These are phyloP conservation scores for Lodderomyces parapsilosis DNA, from an alignment of 1,139 yeast genomes.

Conservation along the genomic window DNA sequence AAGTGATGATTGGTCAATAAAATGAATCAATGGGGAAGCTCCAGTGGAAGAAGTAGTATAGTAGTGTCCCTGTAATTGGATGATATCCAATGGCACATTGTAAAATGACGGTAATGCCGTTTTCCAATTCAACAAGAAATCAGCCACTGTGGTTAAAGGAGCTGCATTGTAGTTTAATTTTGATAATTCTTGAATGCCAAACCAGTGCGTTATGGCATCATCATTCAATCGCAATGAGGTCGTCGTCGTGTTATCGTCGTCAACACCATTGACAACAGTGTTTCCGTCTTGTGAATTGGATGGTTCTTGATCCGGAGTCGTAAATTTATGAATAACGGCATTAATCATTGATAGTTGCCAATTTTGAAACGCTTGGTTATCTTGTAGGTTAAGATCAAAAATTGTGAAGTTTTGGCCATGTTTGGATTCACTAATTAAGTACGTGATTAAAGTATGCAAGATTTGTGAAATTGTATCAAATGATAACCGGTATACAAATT, in stretches of 20 bases:
- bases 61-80: conserved; percentile 1
- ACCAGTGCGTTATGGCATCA: conserved; percentile 51
- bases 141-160: conserved; percentile 32
- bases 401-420: not conserved
- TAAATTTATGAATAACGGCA: not conserved
- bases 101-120: conserved; percentile 64
- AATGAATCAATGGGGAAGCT: conserved; percentile 34
- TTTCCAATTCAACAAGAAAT: conserved; percentile 63
- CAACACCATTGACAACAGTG: not conserved
- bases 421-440: conserved; percentile 37
- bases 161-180: conserved; percentile 15
- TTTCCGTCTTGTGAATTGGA: not conserved
- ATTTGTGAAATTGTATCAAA: conserved; percentile 25
- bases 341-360: conserved; percentile 1
- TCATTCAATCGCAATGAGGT: conserved; percentile 28
- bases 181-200: conserved; percentile 54
- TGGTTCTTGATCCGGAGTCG: not conserved
- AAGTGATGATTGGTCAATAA: conserved; percentile 47
- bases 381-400: not conserved
- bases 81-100: conserved; percentile 50
- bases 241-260: conserved; percentile 1
- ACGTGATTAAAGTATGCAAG: conserved; percentile 46
- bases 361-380: not conserved
- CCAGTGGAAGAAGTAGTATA: not conserved
- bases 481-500: conserved; percentile 21